Evolutionary conservation across 768 basidiomycete genomes (phyloP).

Genomic region (Naganishia randhawae): DNA sequence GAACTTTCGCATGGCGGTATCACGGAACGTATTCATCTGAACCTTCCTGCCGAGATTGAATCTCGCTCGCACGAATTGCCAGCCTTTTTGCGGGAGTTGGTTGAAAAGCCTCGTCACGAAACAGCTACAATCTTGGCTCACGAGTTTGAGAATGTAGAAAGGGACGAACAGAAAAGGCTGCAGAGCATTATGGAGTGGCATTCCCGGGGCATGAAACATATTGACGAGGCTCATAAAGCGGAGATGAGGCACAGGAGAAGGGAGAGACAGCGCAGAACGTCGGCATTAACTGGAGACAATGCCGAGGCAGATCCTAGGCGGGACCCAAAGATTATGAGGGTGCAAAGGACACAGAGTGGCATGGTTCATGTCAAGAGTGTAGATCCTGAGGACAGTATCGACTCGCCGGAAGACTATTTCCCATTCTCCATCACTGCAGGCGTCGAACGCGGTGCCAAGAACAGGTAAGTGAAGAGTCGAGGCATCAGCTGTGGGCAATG

Average conservation of each 20-base stretch:
- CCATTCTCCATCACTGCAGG: constrained; percentile 94
- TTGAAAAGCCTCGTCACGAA: constrained; percentile 57
- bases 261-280: background rate
- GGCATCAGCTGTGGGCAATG: background rate
- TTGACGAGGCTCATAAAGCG: background rate
- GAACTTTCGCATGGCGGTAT: constrained; percentile 64
- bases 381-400: constrained; percentile 25
- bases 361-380: constrained; percentile 34
- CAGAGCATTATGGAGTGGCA: constrained; percentile 92
- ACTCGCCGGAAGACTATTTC: constrained; percentile 53
- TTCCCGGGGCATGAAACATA: constrained; percentile 54
- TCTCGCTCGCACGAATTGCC: constrained; percentile 70
- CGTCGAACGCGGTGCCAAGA: constrained; percentile 89
- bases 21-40: constrained; percentile 77
- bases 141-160: constrained; percentile 90
- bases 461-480: constrained; percentile 59
- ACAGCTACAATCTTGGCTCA: constrained; percentile 76
- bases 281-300: background rate
- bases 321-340: constrained; percentile 10
- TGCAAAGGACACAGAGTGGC: constrained; percentile 34
- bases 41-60: constrained; percentile 54
- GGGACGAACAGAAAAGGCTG: constrained; percentile 81
- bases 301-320: background rate
- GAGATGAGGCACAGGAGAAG: background rate
- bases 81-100: constrained; percentile 71